Evolutionary conservation across 108 stramenopile species (phyloP).

Genomic region (Cyclotella atomus): DNA sequence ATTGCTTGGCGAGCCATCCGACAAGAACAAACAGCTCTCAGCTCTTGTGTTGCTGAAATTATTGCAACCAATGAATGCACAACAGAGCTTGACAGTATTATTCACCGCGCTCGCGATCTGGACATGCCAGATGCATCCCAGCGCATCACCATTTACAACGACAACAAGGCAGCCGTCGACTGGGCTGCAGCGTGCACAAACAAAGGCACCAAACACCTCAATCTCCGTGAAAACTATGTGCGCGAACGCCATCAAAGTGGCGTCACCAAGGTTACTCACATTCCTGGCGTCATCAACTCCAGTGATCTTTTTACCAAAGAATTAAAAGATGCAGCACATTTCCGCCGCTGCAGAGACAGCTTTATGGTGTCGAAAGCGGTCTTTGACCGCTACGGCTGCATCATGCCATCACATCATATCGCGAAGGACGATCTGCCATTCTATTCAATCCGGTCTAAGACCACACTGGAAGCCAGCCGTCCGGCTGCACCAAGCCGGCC

Average conservation of each 20-base stretch:
- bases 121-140: background rate
- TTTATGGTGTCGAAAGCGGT: background rate
- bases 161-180: background rate
- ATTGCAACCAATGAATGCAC: constrained; percentile 8
- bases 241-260: background rate
- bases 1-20: constrained; percentile 4
- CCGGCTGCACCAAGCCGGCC: too few relatives aligned
- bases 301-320: background rate
- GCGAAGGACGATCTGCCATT: too few relatives aligned
- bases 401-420: background rate
- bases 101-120: background rate
- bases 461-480: too few relatives aligned
- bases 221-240: constrained; percentile 6
- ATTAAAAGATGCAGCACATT: background rate
- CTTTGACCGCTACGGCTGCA: background rate
- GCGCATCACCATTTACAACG: constrained; percentile 3
- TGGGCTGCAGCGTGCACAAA: constrained; percentile 8
- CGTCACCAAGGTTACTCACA: background rate
- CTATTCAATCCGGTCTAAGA: too few relatives aligned
- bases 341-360: background rate
- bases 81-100: background rate
- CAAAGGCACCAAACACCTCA: constrained; percentile 24
- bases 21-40: background rate
- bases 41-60: constrained; percentile 15
- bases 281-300: background rate